Conservation (phyloP, 208 protist genomes). For the Novymonas esmeraldas region DNA sequence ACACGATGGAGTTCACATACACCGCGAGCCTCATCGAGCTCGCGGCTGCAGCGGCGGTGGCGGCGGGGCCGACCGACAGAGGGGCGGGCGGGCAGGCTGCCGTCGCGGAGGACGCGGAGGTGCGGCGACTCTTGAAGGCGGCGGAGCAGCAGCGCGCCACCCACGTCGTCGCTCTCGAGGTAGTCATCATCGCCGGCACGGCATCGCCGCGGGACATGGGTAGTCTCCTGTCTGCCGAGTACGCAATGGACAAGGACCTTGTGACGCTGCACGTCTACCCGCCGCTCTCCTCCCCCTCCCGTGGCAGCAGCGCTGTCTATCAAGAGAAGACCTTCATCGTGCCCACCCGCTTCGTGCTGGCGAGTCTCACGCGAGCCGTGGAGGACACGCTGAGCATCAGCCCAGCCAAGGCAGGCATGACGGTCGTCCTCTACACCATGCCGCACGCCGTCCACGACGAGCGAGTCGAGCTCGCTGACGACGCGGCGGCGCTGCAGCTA, state of each 20-base stretch:
- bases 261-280: conserved; percentile 52
- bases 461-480: conserved; percentile 18
- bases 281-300: conserved; percentile 2
- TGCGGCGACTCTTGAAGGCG: conserved; percentile 22
- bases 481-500: conserved; percentile 26
- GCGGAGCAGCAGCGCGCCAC: neutral
- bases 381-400: conserved; percentile 28
- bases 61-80: too few relatives aligned
- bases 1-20: conserved; percentile 55
- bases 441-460: neutral
- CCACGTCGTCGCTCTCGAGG: conserved; percentile 35
- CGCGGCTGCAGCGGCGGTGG: neutral
- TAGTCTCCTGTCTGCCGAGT: conserved; percentile 29
- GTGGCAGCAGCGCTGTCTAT: neutral
- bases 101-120: conserved; percentile 28
- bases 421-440: conserved; percentile 7
- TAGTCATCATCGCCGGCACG: conserved; percentile 7
- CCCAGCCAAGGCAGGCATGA: neutral
- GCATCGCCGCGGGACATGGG: neutral
- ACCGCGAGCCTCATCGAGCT: conserved; percentile 21
- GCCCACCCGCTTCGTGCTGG: conserved; percentile 34
- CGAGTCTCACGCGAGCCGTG: conserved; percentile 36
- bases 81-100: too few relatives aligned
- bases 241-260: conserved; percentile 43
- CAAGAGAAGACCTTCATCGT: conserved; percentile 61